Percentiles rank a stretch among this genome's conserved stretches.
Conservation (phyloP, 305 asterid species). For the Rubia balearica region DNA sequence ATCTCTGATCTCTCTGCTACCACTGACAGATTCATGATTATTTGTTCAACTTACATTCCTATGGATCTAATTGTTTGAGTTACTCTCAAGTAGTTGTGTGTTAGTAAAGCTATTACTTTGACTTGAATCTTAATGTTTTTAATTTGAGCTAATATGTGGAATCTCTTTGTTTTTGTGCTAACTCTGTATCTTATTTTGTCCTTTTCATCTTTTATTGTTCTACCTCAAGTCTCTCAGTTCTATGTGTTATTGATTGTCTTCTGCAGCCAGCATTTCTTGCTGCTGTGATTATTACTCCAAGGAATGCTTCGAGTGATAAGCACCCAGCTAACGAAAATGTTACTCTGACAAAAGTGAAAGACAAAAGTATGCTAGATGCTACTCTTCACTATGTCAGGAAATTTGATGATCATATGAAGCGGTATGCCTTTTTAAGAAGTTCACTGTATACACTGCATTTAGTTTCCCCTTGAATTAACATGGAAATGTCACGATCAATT, state of each 20-base stretch:
- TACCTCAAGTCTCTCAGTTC: neutral
- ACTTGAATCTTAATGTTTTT: neutral
- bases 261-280: slow-evolving; percentile 83
- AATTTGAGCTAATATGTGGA: neutral
- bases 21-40: neutral
- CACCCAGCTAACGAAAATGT: slow-evolving; percentile 31
- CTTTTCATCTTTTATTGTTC: neutral
- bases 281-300: slow-evolving; percentile 41
- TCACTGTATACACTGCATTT: neutral
- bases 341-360: slow-evolving; percentile 32
- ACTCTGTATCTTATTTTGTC: neutral
- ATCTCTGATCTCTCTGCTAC: neutral
- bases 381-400: slow-evolving; percentile 46
- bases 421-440: slow-evolving; percentile 31
- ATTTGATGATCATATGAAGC: slow-evolving; percentile 54
- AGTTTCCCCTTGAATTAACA: neutral
- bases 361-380: slow-evolving; percentile 38
- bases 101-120: neutral
- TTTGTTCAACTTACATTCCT: neutral
- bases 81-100: neutral
- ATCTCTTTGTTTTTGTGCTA: neutral
- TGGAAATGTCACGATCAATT: slow-evolving; percentile 18
- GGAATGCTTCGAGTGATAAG: slow-evolving; percentile 28
- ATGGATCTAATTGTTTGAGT: neutral
- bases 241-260: neutral